phyloP scores from a whole-genome alignment of 2,329 filamentous ascomycete genomes.

The Fusarium irregulare region DNA sequence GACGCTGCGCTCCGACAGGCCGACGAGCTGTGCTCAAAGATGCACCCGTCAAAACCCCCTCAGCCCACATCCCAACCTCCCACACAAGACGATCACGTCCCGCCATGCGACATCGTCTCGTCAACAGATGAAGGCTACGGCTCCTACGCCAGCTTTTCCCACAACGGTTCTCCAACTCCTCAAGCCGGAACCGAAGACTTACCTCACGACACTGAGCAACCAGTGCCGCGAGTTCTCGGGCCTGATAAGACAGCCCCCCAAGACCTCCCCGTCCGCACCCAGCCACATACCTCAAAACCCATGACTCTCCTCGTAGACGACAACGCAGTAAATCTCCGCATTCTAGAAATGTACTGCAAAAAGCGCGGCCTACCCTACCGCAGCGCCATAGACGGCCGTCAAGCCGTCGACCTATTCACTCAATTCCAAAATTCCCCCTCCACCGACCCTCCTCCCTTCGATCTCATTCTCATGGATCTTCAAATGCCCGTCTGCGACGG shows the following conservation, averaged over 20 bases:
- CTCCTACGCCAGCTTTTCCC: not conserved
- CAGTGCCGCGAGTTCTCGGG: not conserved
- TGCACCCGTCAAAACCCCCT: not conserved
- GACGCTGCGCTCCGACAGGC: slow-evolving; percentile 26
- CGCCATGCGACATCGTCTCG: no score
- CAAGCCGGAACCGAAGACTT: not conserved
- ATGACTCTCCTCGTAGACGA: slow-evolving; percentile 58
- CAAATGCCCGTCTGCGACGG: slow-evolving; percentile 49
- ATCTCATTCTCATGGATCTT: slow-evolving; percentile 46
- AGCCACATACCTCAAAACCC: slow-evolving; percentile 24
- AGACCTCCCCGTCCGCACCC: not conserved
- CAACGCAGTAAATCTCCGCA: slow-evolving; percentile 61
- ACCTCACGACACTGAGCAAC: rapidly evolving
- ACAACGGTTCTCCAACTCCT: not conserved
- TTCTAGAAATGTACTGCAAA: slow-evolving; percentile 60
- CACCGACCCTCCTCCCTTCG: slow-evolving; percentile 11
- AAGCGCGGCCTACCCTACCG: slow-evolving; percentile 56
- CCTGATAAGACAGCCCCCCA: not conserved
- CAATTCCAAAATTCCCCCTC: slow-evolving; percentile 28
- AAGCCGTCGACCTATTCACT: slow-evolving; percentile 54
- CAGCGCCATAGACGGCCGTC: slow-evolving; percentile 56
- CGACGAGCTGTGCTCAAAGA: not conserved
- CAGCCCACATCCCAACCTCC: not conserved
- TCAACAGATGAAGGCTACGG: slow-evolving; percentile 9
- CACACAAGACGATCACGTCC: no score